Evolutionary conservation across 2,329 filamentous ascomycete genomes (phyloP).

Genomic region (Colletotrichum liaoningense): DNA sequence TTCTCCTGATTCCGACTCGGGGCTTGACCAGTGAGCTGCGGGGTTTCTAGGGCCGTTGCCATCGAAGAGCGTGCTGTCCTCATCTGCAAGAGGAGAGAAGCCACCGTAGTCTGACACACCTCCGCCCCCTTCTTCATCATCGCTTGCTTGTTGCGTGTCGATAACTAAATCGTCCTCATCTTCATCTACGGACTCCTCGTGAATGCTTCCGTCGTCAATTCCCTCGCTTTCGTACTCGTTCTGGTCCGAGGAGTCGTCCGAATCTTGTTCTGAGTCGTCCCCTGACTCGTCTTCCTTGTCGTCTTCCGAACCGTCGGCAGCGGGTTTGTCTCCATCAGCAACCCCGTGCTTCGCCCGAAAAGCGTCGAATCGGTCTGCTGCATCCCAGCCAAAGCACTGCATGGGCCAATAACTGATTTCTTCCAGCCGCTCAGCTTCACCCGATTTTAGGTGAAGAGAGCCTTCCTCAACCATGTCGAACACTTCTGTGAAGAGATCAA

Average conservation of each 20-base stretch:
- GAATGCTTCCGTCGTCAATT: conserved; percentile 49
- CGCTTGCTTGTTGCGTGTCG: conserved; percentile 31
- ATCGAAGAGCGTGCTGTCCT: conserved; percentile 23
- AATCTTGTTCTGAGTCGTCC: background rate
- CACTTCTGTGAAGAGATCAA: background rate
- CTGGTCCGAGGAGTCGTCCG: conserved; percentile 26
- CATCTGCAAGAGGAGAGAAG: conserved; percentile 28
- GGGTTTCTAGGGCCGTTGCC: background rate
- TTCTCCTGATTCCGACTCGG: conserved; percentile 39
- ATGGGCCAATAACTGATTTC: conserved; percentile 17
- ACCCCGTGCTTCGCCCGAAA: conserved; percentile 22
- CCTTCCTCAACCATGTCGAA: background rate
- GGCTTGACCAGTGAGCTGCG: conserved; percentile 44
- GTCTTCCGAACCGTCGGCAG: background rate
- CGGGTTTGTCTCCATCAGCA: background rate
- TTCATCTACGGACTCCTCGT: conserved; percentile 36
- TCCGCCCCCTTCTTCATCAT: conserved; percentile 41
- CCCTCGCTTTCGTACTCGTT: conserved; percentile 53
- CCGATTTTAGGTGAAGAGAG: background rate
- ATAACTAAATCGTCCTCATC: conserved; percentile 26
- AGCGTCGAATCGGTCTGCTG: conserved; percentile 16
- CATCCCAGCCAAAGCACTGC: conserved; percentile 25
- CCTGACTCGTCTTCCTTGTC: background rate
- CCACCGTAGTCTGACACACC: conserved; percentile 24
- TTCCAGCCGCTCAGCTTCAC: background rate